Evolutionary conservation across 306 rosid species (phyloP).

Genomic region (Acacia melanoxylon): DNA sequence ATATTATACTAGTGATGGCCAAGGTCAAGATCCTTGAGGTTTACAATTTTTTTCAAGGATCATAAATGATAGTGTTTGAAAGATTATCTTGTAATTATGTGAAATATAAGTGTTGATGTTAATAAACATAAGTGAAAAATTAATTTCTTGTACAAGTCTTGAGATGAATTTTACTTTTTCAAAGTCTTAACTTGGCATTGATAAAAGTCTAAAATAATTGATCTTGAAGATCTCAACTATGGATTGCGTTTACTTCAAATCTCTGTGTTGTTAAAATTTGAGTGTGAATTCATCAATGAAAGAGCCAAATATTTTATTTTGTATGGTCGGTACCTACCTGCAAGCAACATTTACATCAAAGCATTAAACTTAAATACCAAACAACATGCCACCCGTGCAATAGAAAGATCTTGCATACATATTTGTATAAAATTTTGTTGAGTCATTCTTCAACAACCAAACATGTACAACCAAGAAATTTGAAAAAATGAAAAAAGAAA

Average conservation of each 20-base stretch:
- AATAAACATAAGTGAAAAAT: background rate
- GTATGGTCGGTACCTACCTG: background rate
- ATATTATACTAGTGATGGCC: background rate
- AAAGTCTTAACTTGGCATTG: background rate
- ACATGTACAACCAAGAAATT: background rate
- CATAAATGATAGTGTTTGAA: background rate
- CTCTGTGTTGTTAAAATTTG: background rate
- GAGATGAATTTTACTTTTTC: background rate
- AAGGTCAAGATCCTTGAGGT: background rate
- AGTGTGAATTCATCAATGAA: background rate
- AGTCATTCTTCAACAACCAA: background rate
- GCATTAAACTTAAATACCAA: constrained; percentile 1
- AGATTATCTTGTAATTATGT: background rate
- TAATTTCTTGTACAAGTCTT: background rate
- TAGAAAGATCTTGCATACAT: background rate
- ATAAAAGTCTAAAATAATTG: background rate
- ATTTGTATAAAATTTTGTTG: background rate
- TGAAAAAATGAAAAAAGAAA: background rate
- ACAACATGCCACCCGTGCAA: constrained; percentile 32
- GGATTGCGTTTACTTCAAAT: background rate
- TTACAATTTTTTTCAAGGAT: background rate
- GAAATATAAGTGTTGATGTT: background rate
- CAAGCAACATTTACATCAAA: background rate
- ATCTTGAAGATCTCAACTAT: background rate
- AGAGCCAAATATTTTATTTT: background rate